Evolutionary conservation across 2,329 filamentous ascomycete species (phyloP).

Genomic region (Acephala macrosclerotiorum): DNA sequence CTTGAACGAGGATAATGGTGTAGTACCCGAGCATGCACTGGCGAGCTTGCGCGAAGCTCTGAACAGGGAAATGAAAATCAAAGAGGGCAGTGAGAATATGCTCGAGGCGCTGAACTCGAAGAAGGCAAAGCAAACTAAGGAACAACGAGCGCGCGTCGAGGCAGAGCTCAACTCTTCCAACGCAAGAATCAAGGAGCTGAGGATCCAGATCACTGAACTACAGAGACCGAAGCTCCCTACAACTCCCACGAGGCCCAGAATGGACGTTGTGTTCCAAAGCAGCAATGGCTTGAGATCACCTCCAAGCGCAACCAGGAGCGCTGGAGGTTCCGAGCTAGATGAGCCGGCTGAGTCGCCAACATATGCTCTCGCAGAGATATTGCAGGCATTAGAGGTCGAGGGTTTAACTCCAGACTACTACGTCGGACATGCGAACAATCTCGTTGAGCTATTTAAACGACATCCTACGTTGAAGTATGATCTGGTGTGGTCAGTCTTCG

Average conservation of each 20-base stretch:
- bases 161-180: constrained; percentile 92
- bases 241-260: constrained; percentile 57
- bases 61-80: constrained; percentile 97
- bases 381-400: constrained; percentile 88
- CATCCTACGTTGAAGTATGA: constrained; percentile 96
- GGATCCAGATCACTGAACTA: constrained; percentile 65
- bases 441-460: constrained; percentile 96
- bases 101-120: constrained; percentile 93
- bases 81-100: constrained; percentile 96
- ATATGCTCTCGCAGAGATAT: constrained; percentile 85
- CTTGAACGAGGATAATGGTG: constrained; percentile 67
- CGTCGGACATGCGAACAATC: constrained; percentile 86
- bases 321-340: constrained; percentile 68
- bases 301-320: constrained; percentile 60
- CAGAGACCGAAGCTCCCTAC: constrained; percentile 58
- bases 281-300: constrained; percentile 61
- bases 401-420: constrained; percentile 95
- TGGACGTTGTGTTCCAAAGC: constrained; percentile 55
- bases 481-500: constrained; percentile 94
- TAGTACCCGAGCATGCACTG: constrained; percentile 75
- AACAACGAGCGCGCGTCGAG: constrained; percentile 80
- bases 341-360: constrained; percentile 85
- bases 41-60: constrained; percentile 81
- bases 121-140: constrained; percentile 94
- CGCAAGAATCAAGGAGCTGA: constrained; percentile 68